These are phyloP conservation scores for Diversispora eburnea DNA, from an alignment of 192 early-diverging fungal species.

Conservation along the genomic window DNA sequence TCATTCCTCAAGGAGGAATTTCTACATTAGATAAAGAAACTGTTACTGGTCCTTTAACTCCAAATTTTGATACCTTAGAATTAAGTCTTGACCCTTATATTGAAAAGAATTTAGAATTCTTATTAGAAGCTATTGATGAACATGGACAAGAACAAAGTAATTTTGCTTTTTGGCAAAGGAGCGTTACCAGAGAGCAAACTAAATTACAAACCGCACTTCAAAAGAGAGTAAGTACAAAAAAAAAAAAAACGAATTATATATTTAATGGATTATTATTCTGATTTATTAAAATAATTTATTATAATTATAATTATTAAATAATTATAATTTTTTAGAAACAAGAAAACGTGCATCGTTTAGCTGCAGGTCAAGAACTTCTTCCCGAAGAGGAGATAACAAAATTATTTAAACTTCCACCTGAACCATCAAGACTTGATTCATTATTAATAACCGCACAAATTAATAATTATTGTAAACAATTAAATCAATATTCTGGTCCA, in stretches of 20 bases:
- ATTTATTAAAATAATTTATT: not conserved
- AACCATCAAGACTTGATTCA: conserved; percentile 88
- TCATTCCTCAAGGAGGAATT: conserved; percentile 45
- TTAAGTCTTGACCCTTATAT: conserved; percentile 79
- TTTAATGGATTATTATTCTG: not conserved
- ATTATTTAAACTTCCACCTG: conserved; percentile 67
- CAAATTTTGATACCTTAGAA: conserved; percentile 71
- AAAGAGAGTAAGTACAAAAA: conserved; percentile 59
- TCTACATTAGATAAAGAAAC: conserved; percentile 41
- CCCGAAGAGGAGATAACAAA: conserved; percentile 78
- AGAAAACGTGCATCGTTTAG: conserved; percentile 69
- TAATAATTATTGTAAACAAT: conserved; percentile 88
- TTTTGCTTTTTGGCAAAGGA: conserved; percentile 95
- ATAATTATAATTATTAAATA: no score
- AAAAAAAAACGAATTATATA: no score
- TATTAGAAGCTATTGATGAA: conserved; percentile 83
- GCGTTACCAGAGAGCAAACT: conserved; percentile 80
- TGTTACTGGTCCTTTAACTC: conserved; percentile 45
- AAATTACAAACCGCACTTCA: conserved; percentile 59
- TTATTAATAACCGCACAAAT: conserved; percentile 89
- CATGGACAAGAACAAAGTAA: conserved; percentile 87
- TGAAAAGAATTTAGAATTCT: conserved; percentile 81
- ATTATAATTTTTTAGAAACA: conserved; percentile 45
- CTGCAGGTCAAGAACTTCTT: conserved; percentile 62
- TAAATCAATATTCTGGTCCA: conserved; percentile 91